phyloP scores from a whole-genome alignment of 2,329 filamentous ascomycete genomes.

The Diplodia sapinea region DNA sequence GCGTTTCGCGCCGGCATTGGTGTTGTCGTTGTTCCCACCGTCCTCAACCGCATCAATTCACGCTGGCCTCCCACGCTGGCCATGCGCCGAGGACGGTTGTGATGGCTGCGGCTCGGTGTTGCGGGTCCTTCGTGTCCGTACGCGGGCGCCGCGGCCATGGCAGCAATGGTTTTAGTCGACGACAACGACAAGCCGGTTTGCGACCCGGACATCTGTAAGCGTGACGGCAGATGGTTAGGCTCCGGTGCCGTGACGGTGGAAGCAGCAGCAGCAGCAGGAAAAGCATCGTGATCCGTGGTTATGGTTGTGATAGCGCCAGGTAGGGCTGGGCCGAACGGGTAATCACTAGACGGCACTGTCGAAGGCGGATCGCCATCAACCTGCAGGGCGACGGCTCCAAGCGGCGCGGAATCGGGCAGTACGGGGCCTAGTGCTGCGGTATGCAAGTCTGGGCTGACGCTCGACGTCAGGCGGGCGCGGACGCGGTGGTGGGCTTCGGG shows the following conservation, averaged over 20 bases:
- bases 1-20: not conserved
- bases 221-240: not conserved
- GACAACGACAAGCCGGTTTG: not conserved
- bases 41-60: conserved; percentile 9
- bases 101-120: not conserved
- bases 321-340: not conserved
- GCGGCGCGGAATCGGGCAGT: not conserved
- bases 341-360: no score
- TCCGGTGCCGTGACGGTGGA: not conserved
- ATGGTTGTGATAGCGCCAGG: not conserved
- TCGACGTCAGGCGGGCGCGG: not conserved
- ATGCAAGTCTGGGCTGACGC: not conserved
- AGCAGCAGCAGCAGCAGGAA: not conserved
- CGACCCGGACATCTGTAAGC: not conserved
- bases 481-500: not conserved
- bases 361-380: no score
- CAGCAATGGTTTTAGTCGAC: not conserved
- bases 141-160: no score
- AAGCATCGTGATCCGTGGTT: not conserved
- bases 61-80: conserved; percentile 8
- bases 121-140: not conserved
- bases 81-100: not conserved
- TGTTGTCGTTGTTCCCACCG: not conserved
- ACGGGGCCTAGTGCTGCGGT: not conserved
- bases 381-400: not conserved